Base-by-base conservation (phyloP, 208 protist species). In the Balamuthia mandrillaris region DNA sequence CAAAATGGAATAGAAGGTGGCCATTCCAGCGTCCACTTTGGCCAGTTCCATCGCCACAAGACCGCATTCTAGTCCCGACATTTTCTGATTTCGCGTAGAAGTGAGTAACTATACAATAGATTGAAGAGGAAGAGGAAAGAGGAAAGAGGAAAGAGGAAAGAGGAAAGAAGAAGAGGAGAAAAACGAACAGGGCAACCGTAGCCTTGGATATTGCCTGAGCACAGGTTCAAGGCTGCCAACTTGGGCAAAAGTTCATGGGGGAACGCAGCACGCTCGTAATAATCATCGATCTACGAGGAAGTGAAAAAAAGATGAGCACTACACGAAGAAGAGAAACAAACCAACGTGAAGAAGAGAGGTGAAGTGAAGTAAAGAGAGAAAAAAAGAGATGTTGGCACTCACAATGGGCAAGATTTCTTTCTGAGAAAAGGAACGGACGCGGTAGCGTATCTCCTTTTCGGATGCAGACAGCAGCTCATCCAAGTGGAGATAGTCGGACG, bases 191-290 rank as follows among this genome's bases (percentile, higher is more conserved):
- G 49, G 79, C 85, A 79, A 33, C 35, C 60, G 65, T 88, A 88
- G 35, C 77, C 85, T 31, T 63, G 74, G 21, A 88, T 88, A 35
- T 42, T 85, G 24, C 66, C 61, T 21, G 77, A 74, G 29, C 45
- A 60, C 45, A 70, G 79, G 37, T 70, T 58, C 33, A 88, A 47
- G 58, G 75, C 3, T 58, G 47, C 68, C 35, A 88, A 44, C 54
- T 68, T 81, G 37, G n/a, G 24, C 18, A 88, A 18, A 10, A 88
- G n/a, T 39, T 78, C 5, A 1, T 70, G 33, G 63, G 85, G 85
- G 37, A 88, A 88, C 31, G 83, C 85, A 61, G 85, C 85, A 52
- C 78, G 83, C 33, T 88, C 85, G 52, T 88, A 88, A 61, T 88
- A 88, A 63, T 78, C 37, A 58, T 88, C 84, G 14, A 85, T 47